Evolutionary conservation across 352 stramenopile species (phyloP), one percentile per base, ranked within the genome.

Genomic region (Blastocystis sp.): DNA sequence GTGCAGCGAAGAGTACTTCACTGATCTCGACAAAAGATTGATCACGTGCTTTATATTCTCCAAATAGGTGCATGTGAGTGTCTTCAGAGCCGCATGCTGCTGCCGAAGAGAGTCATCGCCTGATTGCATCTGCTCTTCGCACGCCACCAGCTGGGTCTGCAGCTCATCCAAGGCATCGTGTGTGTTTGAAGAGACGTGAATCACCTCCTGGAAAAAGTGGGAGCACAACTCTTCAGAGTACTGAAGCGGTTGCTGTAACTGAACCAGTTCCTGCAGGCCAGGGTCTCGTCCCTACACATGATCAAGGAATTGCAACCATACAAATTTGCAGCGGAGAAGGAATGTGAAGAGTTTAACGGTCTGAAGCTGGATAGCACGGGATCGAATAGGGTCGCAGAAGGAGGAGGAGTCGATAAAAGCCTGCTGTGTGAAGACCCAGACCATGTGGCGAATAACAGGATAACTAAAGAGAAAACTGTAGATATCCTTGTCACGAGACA

Each of bases 341-440:
- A 68, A 26, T n/a, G 63, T 68, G 16, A 85, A 39, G n/a, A 85
- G 59, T 50, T 85, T 85, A 34, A 43, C 63, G 1, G 56, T 45
- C 26, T 85, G 73, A 2, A 85, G 39, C 50, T 85, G 73, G 34
- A 65, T 13, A 43, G 47, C n/a, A 30, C 26, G 54, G 16, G 73
- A 20, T 2, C 47, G 50, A n/a, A 34, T 18, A 5, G 34, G 34
- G 56, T 85, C 73, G 1, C 37, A 24, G 24, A 85, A 69, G 0
- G 47, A 34, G 0, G 50, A n/a, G 39, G 73, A 85, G 73, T 85
- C 73, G 50, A 85, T 85, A 3, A 85, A 65, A 20, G 73, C 73
- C 1, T 53, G 43, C 34, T 85, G 73, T 9, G 30, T 16, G 47
- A 85, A 85, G 45, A 85, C 50, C 13, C 30, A 41, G 5, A 85